These are phyloP conservation scores for Macadamia integrifolia DNA, from an alignment of 164 flowering plant species.

Conservation along the genomic window DNA sequence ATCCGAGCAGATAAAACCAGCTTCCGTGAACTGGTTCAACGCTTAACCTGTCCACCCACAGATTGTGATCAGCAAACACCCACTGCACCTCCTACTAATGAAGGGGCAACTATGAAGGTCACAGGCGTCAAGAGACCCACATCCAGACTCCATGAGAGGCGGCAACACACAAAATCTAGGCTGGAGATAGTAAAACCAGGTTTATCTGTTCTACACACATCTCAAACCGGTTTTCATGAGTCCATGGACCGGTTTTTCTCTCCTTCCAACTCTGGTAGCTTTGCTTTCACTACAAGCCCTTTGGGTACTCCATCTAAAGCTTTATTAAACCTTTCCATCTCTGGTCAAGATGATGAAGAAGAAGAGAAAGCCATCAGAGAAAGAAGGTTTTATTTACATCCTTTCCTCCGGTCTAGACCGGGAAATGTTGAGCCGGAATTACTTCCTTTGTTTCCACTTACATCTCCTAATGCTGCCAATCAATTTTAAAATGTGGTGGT, in stretches of 20 bases:
- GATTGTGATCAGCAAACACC: not conserved
- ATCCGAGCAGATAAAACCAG: slow-evolving; percentile 52
- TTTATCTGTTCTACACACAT: slow-evolving; percentile 3
- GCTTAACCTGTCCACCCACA: slow-evolving; percentile 56
- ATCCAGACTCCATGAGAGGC: slow-evolving; percentile 64
- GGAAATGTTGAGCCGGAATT: slow-evolving; percentile 44
- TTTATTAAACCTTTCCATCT: slow-evolving; percentile 39
- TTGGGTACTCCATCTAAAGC: slow-evolving; percentile 11
- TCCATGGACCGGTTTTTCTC: not conserved
- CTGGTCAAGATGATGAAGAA: slow-evolving; percentile 18
- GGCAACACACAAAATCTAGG: slow-evolving; percentile 50
- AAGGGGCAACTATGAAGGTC: slow-evolving; percentile 7
- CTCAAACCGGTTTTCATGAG: not conserved
- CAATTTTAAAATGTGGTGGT: not conserved
- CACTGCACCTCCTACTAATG: slow-evolving; percentile 10
- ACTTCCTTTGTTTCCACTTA: slow-evolving; percentile 46
- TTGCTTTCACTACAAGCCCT: slow-evolving; percentile 22
- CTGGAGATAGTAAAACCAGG: slow-evolving; percentile 47
- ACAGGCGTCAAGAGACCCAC: slow-evolving; percentile 30
- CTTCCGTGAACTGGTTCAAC: slow-evolving; percentile 72
- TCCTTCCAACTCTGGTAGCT: slow-evolving; percentile 1
- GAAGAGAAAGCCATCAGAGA: slow-evolving; percentile 55
- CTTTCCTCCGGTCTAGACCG: slow-evolving; percentile 45
- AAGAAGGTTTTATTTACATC: slow-evolving; percentile 61
- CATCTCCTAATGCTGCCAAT: slow-evolving; percentile 19